Conservation (phyloP, 1,139 yeast genomes). For the Chernovozyma aurita region DNA sequence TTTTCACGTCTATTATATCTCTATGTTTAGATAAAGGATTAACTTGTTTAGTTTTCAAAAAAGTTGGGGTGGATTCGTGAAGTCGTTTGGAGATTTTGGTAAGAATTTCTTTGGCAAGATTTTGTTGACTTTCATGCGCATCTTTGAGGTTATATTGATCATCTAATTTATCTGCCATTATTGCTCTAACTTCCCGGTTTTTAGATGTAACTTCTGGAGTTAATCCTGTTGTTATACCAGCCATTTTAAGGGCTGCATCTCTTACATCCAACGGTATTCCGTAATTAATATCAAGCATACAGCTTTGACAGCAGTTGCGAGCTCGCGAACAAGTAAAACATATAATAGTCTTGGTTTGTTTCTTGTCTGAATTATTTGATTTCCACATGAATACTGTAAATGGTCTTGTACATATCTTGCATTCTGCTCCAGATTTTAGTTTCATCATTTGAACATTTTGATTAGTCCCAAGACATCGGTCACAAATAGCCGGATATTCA, state of each 20-base stretch:
- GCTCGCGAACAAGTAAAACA: slow-evolving; percentile 77
- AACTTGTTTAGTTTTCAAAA: slow-evolving; percentile 7
- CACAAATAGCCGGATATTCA: slow-evolving; percentile 65
- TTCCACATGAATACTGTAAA: slow-evolving; percentile 80
- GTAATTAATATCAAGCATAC: slow-evolving; percentile 77
- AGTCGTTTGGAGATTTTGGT: slow-evolving; percentile 38
- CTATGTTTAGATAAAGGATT: slow-evolving; percentile 5
- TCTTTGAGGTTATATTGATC: slow-evolving; percentile 12
- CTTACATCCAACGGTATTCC: slow-evolving; percentile 75
- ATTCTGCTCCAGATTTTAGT: slow-evolving; percentile 70
- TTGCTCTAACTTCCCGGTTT: slow-evolving; percentile 42
- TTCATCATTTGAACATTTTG: slow-evolving; percentile 66
- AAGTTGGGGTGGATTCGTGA: slow-evolving; percentile 13
- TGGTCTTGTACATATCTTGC: slow-evolving; percentile 78
- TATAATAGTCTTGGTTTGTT: slow-evolving; percentile 50
- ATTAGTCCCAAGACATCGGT: slow-evolving; percentile 63
- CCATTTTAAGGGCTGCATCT: slow-evolving; percentile 77
- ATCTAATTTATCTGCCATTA: slow-evolving; percentile 35
- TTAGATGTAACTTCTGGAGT: slow-evolving; percentile 7
- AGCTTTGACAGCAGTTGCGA: slow-evolving; percentile 81
- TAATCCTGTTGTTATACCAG: slow-evolving; percentile 40
- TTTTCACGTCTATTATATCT: slow-evolving; percentile 19
- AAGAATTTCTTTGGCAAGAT: slow-evolving; percentile 30
- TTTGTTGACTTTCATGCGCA: slow-evolving; percentile 12
- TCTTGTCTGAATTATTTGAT: slow-evolving; percentile 23